Evolutionary conservation across 495 filamentous ascomycete genomes (phyloP).

Genomic region (Aspergillus homomorphus): DNA sequence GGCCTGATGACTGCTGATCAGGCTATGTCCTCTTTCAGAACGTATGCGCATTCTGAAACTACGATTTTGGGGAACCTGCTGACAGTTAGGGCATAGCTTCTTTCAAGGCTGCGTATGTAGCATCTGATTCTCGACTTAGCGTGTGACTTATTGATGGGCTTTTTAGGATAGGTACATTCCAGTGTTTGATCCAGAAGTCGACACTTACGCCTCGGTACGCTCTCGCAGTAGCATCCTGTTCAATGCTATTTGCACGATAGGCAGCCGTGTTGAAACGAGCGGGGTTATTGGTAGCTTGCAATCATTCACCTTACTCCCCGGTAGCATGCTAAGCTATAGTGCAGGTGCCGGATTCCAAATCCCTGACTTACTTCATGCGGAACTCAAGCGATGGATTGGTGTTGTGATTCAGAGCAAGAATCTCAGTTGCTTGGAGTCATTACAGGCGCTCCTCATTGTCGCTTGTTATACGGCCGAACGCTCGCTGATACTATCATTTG

Average conservation of each 20-base stretch:
- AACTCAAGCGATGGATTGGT: slow-evolving; percentile 45
- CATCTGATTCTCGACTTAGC: neutral
- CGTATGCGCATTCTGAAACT: slow-evolving; percentile 21
- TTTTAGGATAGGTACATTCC: slow-evolving; percentile 44
- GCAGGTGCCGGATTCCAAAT: slow-evolving; percentile 32
- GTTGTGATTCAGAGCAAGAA: slow-evolving; percentile 41
- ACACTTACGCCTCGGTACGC: slow-evolving; percentile 42
- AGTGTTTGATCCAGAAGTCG: slow-evolving; percentile 40
- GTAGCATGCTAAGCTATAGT: neutral
- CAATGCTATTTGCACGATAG: slow-evolving; percentile 49
- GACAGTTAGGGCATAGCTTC: slow-evolving; percentile 28
- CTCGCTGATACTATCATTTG: slow-evolving; percentile 44
- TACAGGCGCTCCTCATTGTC: slow-evolving; percentile 48
- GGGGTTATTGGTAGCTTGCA: neutral
- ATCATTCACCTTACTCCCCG: neutral
- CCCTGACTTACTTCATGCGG: slow-evolving; percentile 38
- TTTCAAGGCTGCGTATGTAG: slow-evolving; percentile 43
- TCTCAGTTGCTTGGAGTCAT: slow-evolving; percentile 39
- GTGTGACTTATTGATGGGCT: slow-evolving; percentile 1
- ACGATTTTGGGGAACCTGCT: neutral
- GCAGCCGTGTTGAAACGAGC: slow-evolving; percentile 42
- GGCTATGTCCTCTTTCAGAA: slow-evolving; percentile 34
- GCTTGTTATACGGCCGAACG: slow-evolving; percentile 50
- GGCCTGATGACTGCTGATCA: slow-evolving; percentile 33
- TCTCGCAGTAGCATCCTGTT: slow-evolving; percentile 42